Conservation (phyloP, 208 protist species). For the Acanthamoeba healyi region DNA sequence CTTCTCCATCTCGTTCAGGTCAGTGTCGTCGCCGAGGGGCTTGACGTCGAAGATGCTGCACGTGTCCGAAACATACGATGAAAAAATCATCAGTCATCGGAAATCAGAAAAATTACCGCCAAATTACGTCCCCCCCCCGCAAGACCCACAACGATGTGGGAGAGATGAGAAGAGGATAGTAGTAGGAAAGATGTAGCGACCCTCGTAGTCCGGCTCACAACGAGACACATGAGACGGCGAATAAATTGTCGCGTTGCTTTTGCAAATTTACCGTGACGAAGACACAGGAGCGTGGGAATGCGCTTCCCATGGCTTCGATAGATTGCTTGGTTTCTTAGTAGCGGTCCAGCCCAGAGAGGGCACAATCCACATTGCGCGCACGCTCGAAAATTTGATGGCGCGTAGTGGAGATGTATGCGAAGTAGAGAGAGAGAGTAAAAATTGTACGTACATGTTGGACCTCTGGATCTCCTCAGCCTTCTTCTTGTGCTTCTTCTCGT, state of each 20-base stretch:
- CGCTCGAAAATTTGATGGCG: too few species aligned
- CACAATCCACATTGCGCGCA: too few species aligned
- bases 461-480: conserved; percentile 72
- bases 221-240: background rate
- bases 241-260: background rate
- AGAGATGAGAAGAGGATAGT: background rate
- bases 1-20: conserved; percentile 92
- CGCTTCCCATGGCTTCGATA: background rate
- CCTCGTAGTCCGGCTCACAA: background rate
- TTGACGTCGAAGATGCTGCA: conserved; percentile 41
- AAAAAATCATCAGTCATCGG: too few species aligned
- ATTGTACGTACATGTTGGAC: conserved; percentile 85
- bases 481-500: conserved; percentile 78
- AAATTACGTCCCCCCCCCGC: conserved; percentile 93
- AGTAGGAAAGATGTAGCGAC: background rate
- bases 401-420: too few species aligned
- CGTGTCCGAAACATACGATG: background rate
- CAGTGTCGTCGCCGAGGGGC: background rate
- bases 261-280: background rate
- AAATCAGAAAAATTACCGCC: background rate
- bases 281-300: conserved; percentile 87
- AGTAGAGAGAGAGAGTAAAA: too few species aligned
- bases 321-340: too few species aligned
- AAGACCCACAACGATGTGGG: conserved; percentile 95
- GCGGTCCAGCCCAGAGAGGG: too few species aligned